Conservation (phyloP, 805 yeast species). For the Pichia membranifaciens region DNA sequence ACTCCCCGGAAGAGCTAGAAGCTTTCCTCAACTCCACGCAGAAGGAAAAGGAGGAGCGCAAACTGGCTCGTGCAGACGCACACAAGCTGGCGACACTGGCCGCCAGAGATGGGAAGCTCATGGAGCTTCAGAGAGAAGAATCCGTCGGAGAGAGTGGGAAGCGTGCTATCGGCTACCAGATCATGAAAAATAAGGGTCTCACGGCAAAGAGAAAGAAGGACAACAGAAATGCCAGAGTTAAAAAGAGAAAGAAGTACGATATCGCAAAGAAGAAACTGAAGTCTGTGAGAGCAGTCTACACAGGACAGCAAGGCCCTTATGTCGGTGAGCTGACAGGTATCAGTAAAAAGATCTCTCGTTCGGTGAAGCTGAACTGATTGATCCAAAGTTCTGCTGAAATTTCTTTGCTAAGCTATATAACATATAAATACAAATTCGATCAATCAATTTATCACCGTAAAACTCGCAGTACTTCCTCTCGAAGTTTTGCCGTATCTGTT, state of each 20-base stretch:
- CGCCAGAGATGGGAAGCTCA: conserved; percentile 77
- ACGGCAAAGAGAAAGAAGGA: conserved; percentile 92
- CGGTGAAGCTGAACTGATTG: conserved; percentile 38
- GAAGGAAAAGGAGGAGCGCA: conserved; percentile 38
- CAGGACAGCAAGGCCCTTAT: conserved; percentile 69
- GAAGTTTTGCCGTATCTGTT: conserved; percentile 12
- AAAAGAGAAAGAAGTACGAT: conserved; percentile 96
- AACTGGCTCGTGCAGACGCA: conserved; percentile 50
- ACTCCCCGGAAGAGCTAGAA: conserved; percentile 7
- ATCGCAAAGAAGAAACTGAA: conserved; percentile 89
- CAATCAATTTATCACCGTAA: background rate
- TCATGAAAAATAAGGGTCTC: conserved; percentile 91
- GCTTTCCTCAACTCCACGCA: conserved; percentile 9
- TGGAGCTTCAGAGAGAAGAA: conserved; percentile 50
- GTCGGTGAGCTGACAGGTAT: conserved; percentile 97
- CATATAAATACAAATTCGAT: background rate
- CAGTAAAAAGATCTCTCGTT: conserved; percentile 84
- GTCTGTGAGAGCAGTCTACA: conserved; percentile 85
- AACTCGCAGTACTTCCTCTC: background rate
- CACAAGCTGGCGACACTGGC: conserved; percentile 72
- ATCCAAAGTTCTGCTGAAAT: background rate
- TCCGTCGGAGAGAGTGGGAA: conserved; percentile 74
- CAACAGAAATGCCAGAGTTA: conserved; percentile 91
- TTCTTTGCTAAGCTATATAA: background rate
- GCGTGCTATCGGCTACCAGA: conserved; percentile 92